Percentiles rank a stretch among this genome's conserved stretches.
phyloP scores from a whole-genome alignment of 2,329 filamentous ascomycete genomes.

The Exophiala sp. region DNA sequence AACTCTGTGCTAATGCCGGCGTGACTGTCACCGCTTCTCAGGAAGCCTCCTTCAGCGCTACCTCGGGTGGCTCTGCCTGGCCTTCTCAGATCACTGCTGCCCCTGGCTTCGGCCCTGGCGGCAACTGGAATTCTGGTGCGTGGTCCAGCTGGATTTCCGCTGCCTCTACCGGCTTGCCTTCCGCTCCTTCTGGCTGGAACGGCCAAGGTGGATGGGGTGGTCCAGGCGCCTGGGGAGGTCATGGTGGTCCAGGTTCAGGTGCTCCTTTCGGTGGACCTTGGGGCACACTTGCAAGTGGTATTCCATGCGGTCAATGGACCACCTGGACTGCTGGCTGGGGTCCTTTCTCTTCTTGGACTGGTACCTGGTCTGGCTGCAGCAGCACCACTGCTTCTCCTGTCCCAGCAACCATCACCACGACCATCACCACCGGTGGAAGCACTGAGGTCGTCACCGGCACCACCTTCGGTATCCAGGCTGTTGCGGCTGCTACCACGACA shows the following conservation, averaged over 20 bases:
- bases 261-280: conserved; percentile 25
- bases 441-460: conserved; percentile 29
- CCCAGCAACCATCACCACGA: conserved; percentile 28
- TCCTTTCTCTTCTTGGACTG: conserved; percentile 27
- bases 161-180: conserved; percentile 24
- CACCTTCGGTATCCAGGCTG: conserved; percentile 29
- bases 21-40: conserved; percentile 26
- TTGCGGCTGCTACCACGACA: conserved; percentile 15
- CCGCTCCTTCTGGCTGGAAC: conserved; percentile 25
- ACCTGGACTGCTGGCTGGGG: conserved; percentile 30
- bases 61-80: conserved; percentile 26
- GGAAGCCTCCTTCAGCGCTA: conserved; percentile 29
- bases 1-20: conserved; percentile 29
- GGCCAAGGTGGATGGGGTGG: conserved; percentile 24
- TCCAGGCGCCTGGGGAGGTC: conserved; percentile 15
- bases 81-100: conserved; percentile 25
- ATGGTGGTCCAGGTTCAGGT: conserved; percentile 17
- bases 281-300: conserved; percentile 27
- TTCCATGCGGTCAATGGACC: conserved; percentile 28
- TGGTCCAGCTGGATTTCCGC: conserved; percentile 26
- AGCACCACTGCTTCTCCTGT: conserved; percentile 24
- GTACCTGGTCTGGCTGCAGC: conserved; percentile 29
- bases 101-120: conserved; percentile 23
- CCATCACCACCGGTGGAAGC: conserved; percentile 20
- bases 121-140: conserved; percentile 22